Base-by-base conservation (phyloP, 192 early-diverging fungal species). In the Fimicolochytrium jonesii region DNA sequence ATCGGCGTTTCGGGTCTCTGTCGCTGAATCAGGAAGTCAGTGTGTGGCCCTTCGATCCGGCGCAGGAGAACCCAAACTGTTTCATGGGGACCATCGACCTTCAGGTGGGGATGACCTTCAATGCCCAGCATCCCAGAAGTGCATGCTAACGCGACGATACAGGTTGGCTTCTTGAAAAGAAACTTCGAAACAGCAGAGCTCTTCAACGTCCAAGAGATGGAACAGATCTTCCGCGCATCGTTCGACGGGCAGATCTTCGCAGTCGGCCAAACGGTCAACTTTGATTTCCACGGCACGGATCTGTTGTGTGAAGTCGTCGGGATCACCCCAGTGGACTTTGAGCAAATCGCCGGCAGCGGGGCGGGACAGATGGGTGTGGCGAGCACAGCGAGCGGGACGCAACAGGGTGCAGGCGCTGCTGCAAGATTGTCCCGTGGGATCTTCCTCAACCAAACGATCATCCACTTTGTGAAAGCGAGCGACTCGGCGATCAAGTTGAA, bases 181-280 rank as follows among this genome's bases (percentile, higher is more conserved):
- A 10, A 22, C 6, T 34, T 54, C 29, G 51, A 66, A 32, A 33
- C 54, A 11, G 31, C 37, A 23, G 56, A 61, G 43, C 5, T 35
- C 18, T 61, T 56, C 56, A 56, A 69, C 31, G 46, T 60, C 55
- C 20, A 30, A n/a, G 69, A 71, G 26, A 66, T 61, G 69, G 36
- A 53, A 23, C 44, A 39, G n/a, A 43, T 73, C 25, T 52, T 61
- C 39, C 23, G 52, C 29, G 34, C 86, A 80, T 59, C 67, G 33
- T 94, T 92, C 63, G 78, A 86, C 39, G 84, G 86, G 47, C 91
- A 94, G 81, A 85, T 94, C 13, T 89, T 97, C 51, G 68, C 86
- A 13, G 71, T 73, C 4, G 88, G 85, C 18, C 93, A 98, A 59
- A 58, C 68, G 28, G 43, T 94, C 44, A 79, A 90, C 4, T 82